A percentile compares a stretch with the other conserved stretches of the same genome.
phyloP scores from a whole-genome alignment of 208 protist species.

The Trypanosoma melophagium region DNA sequence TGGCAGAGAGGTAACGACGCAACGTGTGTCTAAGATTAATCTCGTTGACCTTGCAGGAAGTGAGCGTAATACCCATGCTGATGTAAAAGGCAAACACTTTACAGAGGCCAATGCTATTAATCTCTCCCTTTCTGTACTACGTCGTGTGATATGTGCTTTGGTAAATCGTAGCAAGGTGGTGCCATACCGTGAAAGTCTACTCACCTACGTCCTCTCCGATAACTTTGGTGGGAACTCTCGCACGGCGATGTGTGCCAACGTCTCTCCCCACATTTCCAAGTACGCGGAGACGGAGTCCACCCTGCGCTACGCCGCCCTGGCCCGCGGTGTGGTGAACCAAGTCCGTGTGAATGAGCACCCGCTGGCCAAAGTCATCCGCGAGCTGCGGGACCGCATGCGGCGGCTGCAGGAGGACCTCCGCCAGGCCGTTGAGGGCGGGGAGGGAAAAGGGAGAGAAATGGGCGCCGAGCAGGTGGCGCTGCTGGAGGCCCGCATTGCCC shows the following conservation, averaged over 20 bases:
- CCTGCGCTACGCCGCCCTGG: slow-evolving; percentile 76
- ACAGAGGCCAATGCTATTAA: slow-evolving; percentile 79
- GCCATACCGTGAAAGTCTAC: slow-evolving; percentile 83
- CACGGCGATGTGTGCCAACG: slow-evolving; percentile 85
- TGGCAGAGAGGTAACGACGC: slow-evolving; percentile 51
- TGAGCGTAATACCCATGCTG: slow-evolving; percentile 38
- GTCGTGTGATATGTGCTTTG: slow-evolving; percentile 72
- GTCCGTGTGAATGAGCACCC: slow-evolving; percentile 89
- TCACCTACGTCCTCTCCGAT: slow-evolving; percentile 89
- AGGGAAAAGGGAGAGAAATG: too few species aligned
- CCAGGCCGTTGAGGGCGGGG: slow-evolving; percentile 4
- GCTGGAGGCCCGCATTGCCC: slow-evolving; percentile 6
- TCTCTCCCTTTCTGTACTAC: slow-evolving; percentile 65
- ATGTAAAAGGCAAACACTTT: slow-evolving; percentile 47
- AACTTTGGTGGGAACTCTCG: slow-evolving; percentile 81
- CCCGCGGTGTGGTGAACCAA: slow-evolving; percentile 79
- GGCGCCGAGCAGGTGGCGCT: not conserved
- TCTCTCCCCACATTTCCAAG: slow-evolving; percentile 64
- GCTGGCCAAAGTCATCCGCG: slow-evolving; percentile 71
- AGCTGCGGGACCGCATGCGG: slow-evolving; percentile 66
- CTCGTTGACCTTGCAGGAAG: slow-evolving; percentile 81
- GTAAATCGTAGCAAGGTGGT: slow-evolving; percentile 42
- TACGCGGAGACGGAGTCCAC: slow-evolving; percentile 80
- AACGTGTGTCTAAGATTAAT: slow-evolving; percentile 66
- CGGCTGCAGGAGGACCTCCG: slow-evolving; percentile 47